Percentiles rank a stretch among this genome's conserved stretches.
These are phyloP conservation scores for Solanum piurae DNA, from an alignment of 257 asterid genomes.

Conservation along the genomic window DNA sequence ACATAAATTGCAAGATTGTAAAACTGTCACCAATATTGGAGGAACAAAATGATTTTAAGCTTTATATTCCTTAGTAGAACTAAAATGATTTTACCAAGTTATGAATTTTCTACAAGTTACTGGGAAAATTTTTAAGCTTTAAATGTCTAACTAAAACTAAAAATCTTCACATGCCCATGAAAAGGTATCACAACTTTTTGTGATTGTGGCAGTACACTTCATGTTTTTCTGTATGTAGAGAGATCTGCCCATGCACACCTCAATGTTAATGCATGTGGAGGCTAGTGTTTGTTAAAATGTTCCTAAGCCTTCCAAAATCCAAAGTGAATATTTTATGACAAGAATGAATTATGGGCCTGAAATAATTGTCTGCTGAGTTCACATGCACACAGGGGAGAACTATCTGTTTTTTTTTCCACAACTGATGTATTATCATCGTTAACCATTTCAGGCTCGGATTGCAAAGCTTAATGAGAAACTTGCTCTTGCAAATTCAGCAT, in stretches of 20 bases:
- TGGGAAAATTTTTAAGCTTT: neutral
- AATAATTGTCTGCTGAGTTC: neutral
- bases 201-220: neutral
- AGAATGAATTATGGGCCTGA: neutral
- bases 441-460: slow-evolving; percentile 44
- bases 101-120: neutral
- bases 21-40: neutral
- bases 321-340: neutral
- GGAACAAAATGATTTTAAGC: neutral
- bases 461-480: slow-evolving; percentile 53
- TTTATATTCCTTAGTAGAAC: neutral
- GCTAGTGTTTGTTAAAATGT: neutral
- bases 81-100: neutral
- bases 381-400: neutral
- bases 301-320: neutral
- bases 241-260: neutral
- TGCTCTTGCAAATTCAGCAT: slow-evolving; percentile 22
- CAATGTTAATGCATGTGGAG: neutral
- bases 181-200: neutral
- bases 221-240: neutral
- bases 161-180: neutral
- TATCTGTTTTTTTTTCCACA: neutral
- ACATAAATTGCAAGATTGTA: neutral
- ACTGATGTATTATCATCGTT: slow-evolving; percentile 1
- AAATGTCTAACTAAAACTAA: neutral